Base-by-base conservation (phyloP, 495 filamentous ascomycete species). In the Pseudotulostoma volvatum region DNA sequence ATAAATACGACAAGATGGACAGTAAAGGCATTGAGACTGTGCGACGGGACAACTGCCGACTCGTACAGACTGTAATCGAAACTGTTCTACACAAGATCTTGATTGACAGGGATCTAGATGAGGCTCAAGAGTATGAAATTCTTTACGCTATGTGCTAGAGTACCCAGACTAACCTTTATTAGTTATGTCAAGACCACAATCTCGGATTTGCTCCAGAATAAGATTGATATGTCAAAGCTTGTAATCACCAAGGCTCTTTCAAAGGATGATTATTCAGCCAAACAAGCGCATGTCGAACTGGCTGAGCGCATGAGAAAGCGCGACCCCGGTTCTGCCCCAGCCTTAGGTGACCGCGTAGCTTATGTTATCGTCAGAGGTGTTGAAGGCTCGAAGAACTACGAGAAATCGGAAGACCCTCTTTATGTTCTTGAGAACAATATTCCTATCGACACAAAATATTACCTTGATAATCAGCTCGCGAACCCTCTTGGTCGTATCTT, bases 1-100 rank as follows among this genome's bases (percentile, higher is more conserved):
- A 84, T n/a, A 93, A 92, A 54, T 86, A 76, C 47, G 90, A 99
- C 66, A 99, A 99, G 67, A 96, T 99, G 92, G 90, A 99, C 53
- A 94, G 80, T 47, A 99, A 99, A 57, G 90, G 90, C 67, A 95
- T 99, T 47, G 90, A 99, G 61, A 99, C 90, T 4, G 92, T 99
- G 32, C 75, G 90, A 21, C 68, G 90, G 68, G 90, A 99, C 53
- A 99, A 99, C 52, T 99, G 90, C 53, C 65, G 86, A 34, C 63
- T 99, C 21, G 90, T 96, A 7, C 86, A 94, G 52, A 93, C 81
- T 31, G 92, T 96, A 43, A 96, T 99, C 51, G 90, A 99, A 59
- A 99, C 90, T 11, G 84, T 93, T 4, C 63, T 99, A 45, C 69
- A 85, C 48, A 95, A 93, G 73, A 83, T 99, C 50, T 66, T 99